phyloP scores from a whole-genome alignment of 805 yeast species.

The Zygoascus tannicola region DNA sequence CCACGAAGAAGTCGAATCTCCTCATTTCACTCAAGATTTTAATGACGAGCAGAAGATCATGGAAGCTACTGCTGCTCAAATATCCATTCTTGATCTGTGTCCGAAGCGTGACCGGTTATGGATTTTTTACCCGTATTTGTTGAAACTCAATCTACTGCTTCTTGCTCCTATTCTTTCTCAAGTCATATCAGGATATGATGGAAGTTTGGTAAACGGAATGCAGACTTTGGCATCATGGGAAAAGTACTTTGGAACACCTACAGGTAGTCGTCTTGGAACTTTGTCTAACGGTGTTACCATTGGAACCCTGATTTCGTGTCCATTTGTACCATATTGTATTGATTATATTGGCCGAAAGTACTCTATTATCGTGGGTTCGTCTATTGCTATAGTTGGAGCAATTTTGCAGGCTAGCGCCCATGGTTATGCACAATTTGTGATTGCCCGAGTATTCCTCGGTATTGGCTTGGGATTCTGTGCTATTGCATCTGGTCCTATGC shows the following conservation, averaged over 20 bases:
- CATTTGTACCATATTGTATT: conserved; percentile 51
- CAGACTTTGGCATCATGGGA: conserved; percentile 20
- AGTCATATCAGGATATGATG: conserved; percentile 16
- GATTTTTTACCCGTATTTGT: conserved; percentile 14
- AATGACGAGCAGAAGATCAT: not conserved
- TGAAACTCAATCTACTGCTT: conserved; percentile 11
- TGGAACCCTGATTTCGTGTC: conserved; percentile 65
- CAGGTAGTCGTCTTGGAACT: conserved; percentile 14
- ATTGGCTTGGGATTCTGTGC: conserved; percentile 65
- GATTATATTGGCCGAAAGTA: conserved; percentile 57
- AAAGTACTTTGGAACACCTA: conserved; percentile 14
- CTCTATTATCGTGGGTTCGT: conserved; percentile 44
- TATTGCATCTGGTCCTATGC: conserved; percentile 62
- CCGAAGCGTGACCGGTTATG: conserved; percentile 14
- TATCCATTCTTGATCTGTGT: conserved; percentile 7
- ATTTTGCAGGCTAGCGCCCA: conserved; percentile 35
- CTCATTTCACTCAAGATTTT: not conserved
- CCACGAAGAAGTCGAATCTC: too few relatives aligned
- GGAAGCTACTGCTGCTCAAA: conserved; percentile 6
- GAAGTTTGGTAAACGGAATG: conserved; percentile 16
- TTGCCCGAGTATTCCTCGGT: conserved; percentile 63
- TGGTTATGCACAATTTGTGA: conserved; percentile 54
- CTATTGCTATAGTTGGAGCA: conserved; percentile 50
- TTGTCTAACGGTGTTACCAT: conserved; percentile 24
- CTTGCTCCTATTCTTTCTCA: conserved; percentile 11